Conservation (phyloP, 1,284 basidiomycete genomes). For the Amylostereum chailletii region DNA sequence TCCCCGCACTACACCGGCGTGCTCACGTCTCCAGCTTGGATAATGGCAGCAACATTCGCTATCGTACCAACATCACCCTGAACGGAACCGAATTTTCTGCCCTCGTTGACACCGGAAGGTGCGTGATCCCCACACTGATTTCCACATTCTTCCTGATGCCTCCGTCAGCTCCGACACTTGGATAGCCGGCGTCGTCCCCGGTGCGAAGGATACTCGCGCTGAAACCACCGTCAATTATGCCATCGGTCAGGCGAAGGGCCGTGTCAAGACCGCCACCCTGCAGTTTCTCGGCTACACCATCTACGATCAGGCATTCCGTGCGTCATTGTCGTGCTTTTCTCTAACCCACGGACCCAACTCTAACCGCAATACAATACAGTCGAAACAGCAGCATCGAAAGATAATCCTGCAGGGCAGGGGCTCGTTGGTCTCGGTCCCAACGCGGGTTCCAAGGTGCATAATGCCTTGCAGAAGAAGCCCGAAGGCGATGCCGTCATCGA, state of each 20-base stretch:
- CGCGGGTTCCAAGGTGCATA: slow-evolving; percentile 21
- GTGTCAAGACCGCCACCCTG: slow-evolving; percentile 43
- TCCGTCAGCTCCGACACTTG: slow-evolving; percentile 44
- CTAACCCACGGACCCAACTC: neutral
- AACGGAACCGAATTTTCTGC: neutral
- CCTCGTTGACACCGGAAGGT: slow-evolving; percentile 1
- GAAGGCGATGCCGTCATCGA: slow-evolving; percentile 46
- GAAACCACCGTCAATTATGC: slow-evolving; percentile 40
- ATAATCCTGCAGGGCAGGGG: slow-evolving; percentile 20
- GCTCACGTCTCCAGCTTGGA: neutral
- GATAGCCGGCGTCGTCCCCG: slow-evolving; percentile 39
- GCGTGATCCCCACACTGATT: neutral
- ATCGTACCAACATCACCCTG: neutral
- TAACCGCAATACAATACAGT: slow-evolving; percentile 11
- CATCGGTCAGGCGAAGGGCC: slow-evolving; percentile 37
- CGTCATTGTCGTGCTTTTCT: slow-evolving; percentile 14
- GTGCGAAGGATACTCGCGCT: slow-evolving; percentile 34
- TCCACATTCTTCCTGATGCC: too few relatives aligned
- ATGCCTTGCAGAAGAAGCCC: slow-evolving; percentile 13
- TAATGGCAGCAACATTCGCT: neutral
- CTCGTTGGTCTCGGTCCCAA: slow-evolving; percentile 33
- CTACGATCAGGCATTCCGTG: slow-evolving; percentile 55
- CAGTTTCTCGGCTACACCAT: slow-evolving; percentile 47
- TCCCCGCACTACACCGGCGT: neutral
- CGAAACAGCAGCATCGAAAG: slow-evolving; percentile 15